Percentiles rank a stretch among this genome's conserved stretches.
These are phyloP conservation scores for Phialophora macrospora DNA, from an alignment of 2,329 filamentous ascomycete genomes.

Conservation along the genomic window DNA sequence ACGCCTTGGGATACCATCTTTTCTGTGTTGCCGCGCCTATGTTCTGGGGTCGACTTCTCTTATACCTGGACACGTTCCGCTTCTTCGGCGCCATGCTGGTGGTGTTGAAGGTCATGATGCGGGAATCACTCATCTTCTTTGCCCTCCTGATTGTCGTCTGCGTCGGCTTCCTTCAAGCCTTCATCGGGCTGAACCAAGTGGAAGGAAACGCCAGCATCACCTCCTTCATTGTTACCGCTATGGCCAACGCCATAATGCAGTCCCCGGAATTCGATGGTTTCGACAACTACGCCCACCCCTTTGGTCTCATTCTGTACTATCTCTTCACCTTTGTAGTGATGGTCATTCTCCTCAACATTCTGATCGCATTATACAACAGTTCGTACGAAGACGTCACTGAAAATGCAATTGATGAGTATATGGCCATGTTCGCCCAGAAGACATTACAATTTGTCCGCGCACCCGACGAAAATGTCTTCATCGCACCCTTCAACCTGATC, in stretches of 20 bases:
- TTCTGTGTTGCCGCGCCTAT: conserved; percentile 90
- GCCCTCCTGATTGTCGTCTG: conserved; percentile 83
- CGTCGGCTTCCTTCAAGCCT: conserved; percentile 81
- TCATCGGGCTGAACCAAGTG: conserved; percentile 85
- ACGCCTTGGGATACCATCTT: conserved; percentile 88
- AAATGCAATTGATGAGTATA: conserved; percentile 91
- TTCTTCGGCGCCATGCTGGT: conserved; percentile 99
- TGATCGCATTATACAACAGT: conserved; percentile 96
- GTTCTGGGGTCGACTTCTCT: conserved; percentile 92
- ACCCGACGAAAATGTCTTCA: conserved; percentile 97
- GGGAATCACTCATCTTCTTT: conserved; percentile 94
- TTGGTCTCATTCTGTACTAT: conserved; percentile 95
- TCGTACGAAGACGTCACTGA: conserved; percentile 94
- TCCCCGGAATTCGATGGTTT: conserved; percentile 89
- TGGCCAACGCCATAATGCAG: conserved; percentile 88
- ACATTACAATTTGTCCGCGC: conserved; percentile 97
- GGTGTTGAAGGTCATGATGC: conserved; percentile 93
- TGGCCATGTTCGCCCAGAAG: conserved; percentile 90
- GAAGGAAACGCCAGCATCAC: conserved; percentile 67
- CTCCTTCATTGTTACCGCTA: conserved; percentile 57
- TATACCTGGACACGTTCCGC: conserved; percentile 89
- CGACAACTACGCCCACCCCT: conserved; percentile 87
- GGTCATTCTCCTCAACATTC: conserved; percentile 90
- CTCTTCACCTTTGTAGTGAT: conserved; percentile 97
- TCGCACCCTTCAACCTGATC: conserved; percentile 91